Conservation (phyloP, 371 early-diverging fungal genomes). For the Umbelopsis sp. region DNA sequence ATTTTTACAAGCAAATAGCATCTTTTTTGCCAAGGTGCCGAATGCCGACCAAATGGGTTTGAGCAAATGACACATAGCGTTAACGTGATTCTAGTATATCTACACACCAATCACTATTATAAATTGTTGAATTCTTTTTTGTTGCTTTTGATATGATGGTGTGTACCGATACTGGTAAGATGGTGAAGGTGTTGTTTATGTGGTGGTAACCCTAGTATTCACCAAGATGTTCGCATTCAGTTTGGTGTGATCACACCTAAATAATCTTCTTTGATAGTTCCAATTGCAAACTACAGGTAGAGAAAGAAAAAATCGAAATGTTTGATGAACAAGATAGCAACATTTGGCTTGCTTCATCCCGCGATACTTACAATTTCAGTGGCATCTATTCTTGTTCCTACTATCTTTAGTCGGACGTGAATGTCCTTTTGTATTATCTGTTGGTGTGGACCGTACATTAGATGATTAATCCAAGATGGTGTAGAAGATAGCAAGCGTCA, state of each 20-base stretch:
- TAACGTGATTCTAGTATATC: not conserved
- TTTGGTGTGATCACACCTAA: slow-evolving; percentile 70
- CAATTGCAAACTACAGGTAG: slow-evolving; percentile 78
- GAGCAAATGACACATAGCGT: not conserved
- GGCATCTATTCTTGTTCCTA: slow-evolving; percentile 94
- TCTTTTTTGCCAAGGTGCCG: not conserved
- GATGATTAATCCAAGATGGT: not conserved
- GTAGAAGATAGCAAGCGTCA: not conserved
- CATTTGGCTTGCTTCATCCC: not conserved
- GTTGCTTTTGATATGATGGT: not conserved
- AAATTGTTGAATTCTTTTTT: not conserved
- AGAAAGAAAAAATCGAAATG: not conserved
- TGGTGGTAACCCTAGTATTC: too few species aligned
- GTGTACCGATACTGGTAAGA: not conserved
- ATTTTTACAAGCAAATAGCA: slow-evolving; percentile 11
- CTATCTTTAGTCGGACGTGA: slow-evolving; percentile 89
- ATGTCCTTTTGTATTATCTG: slow-evolving; percentile 88
- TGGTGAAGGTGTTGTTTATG: too few species aligned
- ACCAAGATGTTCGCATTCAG: slow-evolving; percentile 7
- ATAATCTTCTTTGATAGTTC: slow-evolving; percentile 96
- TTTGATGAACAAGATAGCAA: slow-evolving; percentile 10
- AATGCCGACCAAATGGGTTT: too few species aligned
- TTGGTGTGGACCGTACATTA: not conserved
- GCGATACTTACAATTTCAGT: slow-evolving; percentile 82
- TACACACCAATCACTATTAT: not conserved